phyloP scores from a whole-genome alignment of 805 yeast species.

The Ogataea ganodermae region DNA sequence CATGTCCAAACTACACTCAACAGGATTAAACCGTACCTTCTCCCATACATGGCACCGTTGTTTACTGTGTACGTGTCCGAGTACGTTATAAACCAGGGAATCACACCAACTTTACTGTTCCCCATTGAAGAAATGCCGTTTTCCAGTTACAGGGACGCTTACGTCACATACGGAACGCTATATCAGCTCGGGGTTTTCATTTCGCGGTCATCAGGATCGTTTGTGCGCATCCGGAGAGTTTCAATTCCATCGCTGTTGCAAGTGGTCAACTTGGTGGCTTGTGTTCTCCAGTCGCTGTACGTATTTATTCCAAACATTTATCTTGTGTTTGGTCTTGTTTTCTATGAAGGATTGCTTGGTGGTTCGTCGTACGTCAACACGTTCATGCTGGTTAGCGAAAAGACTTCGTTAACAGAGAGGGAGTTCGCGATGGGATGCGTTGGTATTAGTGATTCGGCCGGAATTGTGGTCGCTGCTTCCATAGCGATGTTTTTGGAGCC shows the following conservation, averaged over 20 bases:
- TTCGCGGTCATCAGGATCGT: constrained; percentile 79
- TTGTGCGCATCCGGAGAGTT: constrained; percentile 58
- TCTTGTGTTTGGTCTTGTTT: constrained; percentile 59
- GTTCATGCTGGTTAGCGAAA: constrained; percentile 72
- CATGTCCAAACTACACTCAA: constrained; percentile 32
- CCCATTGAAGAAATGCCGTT: constrained; percentile 75
- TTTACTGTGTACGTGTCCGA: constrained; percentile 83
- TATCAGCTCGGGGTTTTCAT: constrained; percentile 93
- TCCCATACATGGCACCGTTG: constrained; percentile 82
- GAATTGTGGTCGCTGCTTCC: constrained; percentile 79
- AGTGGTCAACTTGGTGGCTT: constrained; percentile 56
- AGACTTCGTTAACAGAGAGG: constrained; percentile 49
- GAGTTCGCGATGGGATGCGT: constrained; percentile 85
- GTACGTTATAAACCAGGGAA: constrained; percentile 87
- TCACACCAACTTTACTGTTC: constrained; percentile 84
- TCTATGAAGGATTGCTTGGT: constrained; percentile 90
- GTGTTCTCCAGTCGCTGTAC: constrained; percentile 64
- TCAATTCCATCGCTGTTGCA: constrained; percentile 70
- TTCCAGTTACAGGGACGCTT: constrained; percentile 72
- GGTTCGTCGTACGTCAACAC: constrained; percentile 92
- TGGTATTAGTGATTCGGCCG: constrained; percentile 81
- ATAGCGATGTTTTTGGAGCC: constrained; percentile 77
- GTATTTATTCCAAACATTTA: constrained; percentile 61
- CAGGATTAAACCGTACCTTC: constrained; percentile 45
- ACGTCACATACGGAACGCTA: constrained; percentile 86